Conservation (phyloP, 805 yeast genomes). For the Ogataea angusta region DNA sequence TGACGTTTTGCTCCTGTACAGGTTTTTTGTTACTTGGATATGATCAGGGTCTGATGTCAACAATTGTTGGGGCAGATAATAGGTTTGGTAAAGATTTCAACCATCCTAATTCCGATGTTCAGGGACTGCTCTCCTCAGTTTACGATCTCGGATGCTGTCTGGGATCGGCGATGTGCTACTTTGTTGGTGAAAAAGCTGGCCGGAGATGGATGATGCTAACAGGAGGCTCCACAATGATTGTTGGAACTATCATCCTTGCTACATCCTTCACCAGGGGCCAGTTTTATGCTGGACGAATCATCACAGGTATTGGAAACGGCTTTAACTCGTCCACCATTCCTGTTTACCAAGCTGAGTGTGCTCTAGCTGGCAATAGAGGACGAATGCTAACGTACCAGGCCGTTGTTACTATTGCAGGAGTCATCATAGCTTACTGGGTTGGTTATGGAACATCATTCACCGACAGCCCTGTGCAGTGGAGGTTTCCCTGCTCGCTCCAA, state of each 20-base stretch:
- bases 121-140: conserved; percentile 35
- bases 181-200: conserved; percentile 35
- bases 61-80: conserved; percentile 28
- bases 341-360: conserved; percentile 44
- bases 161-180: conserved; percentile 9
- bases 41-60: conserved; percentile 48
- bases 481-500: conserved; percentile 38
- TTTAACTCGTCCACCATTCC: conserved; percentile 44
- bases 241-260: conserved; percentile 33
- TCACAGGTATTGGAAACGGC: conserved; percentile 46
- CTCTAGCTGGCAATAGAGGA: conserved; percentile 38
- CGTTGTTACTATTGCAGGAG: not conserved
- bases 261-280: conserved; percentile 40
- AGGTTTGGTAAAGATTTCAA: conserved; percentile 23
- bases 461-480: conserved; percentile 27
- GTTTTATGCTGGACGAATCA: conserved; percentile 41
- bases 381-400: conserved; percentile 26
- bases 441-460: conserved; percentile 36
- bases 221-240: conserved; percentile 33
- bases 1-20: conserved; percentile 11
- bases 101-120: conserved; percentile 13
- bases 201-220: conserved; percentile 36
- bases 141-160: conserved; percentile 39
- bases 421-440: conserved; percentile 25
- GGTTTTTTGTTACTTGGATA: conserved; percentile 28